Evolutionary conservation across 2,329 filamentous ascomycete genomes (phyloP).

Genomic region (Pseudogymnoascus sp.): DNA sequence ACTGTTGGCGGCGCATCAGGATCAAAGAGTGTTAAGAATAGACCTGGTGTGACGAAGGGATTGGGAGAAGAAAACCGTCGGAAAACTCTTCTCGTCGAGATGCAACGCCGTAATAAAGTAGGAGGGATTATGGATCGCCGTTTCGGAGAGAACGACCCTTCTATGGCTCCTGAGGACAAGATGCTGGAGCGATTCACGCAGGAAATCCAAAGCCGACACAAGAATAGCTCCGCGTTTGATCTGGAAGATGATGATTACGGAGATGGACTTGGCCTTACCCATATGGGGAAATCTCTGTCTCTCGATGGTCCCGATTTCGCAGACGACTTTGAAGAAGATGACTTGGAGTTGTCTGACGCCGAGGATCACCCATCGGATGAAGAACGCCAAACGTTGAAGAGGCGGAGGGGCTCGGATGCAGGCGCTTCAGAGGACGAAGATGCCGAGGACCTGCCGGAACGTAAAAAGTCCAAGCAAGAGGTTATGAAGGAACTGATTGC

Average conservation of each 20-base stretch:
- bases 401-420: conserved; percentile 41
- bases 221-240: conserved; percentile 77
- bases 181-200: conserved; percentile 84
- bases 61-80: conserved; percentile 77
- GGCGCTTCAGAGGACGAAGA: conserved; percentile 41
- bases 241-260: conserved; percentile 74
- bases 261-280: conserved; percentile 63
- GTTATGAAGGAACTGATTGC: conserved; percentile 97
- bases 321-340: conserved; percentile 76
- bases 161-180: conserved; percentile 86
- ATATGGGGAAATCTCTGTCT: conserved; percentile 67
- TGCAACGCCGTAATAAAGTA: conserved; percentile 82
- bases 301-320: conserved; percentile 46
- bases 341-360: conserved; percentile 50
- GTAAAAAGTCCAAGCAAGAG: conserved; percentile 92
- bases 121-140: conserved; percentile 87
- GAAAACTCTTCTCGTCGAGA: conserved; percentile 77
- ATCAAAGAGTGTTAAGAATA: conserved; percentile 53
- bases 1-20: conserved; percentile 40
- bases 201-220: conserved; percentile 74
- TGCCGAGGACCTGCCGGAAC: conserved; percentile 57
- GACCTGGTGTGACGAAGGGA: conserved; percentile 79
- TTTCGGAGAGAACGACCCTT: conserved; percentile 91
- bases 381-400: conserved; percentile 47
- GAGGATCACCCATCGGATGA: conserved; percentile 50